phyloP scores from a whole-genome alignment of 306 rosid species.

The Trifolium dubium region DNA sequence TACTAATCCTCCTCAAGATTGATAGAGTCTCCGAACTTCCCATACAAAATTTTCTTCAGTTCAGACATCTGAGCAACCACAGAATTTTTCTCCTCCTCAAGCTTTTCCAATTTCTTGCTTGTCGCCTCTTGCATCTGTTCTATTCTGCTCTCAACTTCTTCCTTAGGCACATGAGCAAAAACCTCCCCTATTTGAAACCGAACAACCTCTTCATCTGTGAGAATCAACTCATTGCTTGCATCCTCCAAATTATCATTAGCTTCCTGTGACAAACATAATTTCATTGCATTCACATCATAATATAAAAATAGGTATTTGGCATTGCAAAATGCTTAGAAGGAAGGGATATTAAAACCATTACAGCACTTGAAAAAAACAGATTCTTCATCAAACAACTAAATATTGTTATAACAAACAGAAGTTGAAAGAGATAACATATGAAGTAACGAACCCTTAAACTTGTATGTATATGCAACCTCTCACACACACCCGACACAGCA shows the following conservation, averaged over 20 bases:
- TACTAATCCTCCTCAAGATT: conserved; percentile 92
- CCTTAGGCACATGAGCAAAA: conserved; percentile 86
- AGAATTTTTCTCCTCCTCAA: conserved; percentile 71
- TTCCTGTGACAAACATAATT: conserved; percentile 53
- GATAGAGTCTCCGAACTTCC: conserved; percentile 92
- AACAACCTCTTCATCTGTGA: conserved; percentile 84
- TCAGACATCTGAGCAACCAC: conserved; percentile 79
- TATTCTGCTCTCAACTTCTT: conserved; percentile 84
- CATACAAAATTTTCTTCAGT: conserved; percentile 81
- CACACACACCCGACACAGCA: background rate
- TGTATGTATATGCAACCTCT: background rate
- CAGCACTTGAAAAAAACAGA: conserved; percentile 12
- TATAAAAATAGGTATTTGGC: conserved; percentile 4
- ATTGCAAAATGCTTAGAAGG: conserved; percentile 27
- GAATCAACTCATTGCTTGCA: conserved; percentile 90
- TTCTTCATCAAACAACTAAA: conserved; percentile 22
- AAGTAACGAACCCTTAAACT: background rate
- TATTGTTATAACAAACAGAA: background rate
- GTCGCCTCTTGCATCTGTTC: conserved; percentile 78
- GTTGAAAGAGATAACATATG: conserved; percentile 1
- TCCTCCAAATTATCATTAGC: conserved; percentile 86
- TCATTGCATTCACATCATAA: background rate
- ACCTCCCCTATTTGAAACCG: conserved; percentile 93
- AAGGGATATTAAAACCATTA: conserved; percentile 18
- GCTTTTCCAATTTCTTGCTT: conserved; percentile 69